These are phyloP conservation scores for Sarcodon sp. DNA, from an alignment of 768 basidiomycete species.

Conservation along the genomic window DNA sequence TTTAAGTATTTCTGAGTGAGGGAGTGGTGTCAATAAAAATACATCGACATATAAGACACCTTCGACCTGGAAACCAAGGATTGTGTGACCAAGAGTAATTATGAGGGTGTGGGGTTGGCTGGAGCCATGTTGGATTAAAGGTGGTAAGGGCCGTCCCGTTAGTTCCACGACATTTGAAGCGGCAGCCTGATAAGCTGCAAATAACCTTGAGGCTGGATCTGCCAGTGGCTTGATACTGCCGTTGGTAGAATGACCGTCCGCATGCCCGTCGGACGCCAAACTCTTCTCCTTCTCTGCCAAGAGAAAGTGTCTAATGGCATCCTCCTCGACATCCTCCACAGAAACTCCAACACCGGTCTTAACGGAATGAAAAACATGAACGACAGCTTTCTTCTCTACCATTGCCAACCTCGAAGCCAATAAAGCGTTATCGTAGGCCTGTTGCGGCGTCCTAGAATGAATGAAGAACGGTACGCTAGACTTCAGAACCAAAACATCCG, in stretches of 20 bases:
- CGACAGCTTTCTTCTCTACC: slow-evolving; percentile 57
- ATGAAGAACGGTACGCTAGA: slow-evolving; percentile 75
- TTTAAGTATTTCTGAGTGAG: slow-evolving; percentile 37
- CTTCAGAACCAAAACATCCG: slow-evolving; percentile 64
- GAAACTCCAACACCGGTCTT: slow-evolving; percentile 19
- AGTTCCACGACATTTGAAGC: slow-evolving; percentile 51
- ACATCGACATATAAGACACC: slow-evolving; percentile 54
- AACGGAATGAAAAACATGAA: slow-evolving; percentile 64
- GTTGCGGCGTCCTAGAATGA: slow-evolving; percentile 61
- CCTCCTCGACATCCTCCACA: slow-evolving; percentile 41
- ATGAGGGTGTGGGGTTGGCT: slow-evolving; percentile 52
- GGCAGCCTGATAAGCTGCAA: slow-evolving; percentile 55
- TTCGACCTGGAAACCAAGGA: slow-evolving; percentile 30
- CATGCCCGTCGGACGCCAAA: slow-evolving; percentile 15
- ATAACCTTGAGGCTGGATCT: slow-evolving; percentile 19
- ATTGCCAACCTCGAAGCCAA: slow-evolving; percentile 74
- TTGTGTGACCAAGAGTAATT: slow-evolving; percentile 50
- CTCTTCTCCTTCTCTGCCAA: slow-evolving; percentile 24
- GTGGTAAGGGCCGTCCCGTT: slow-evolving; percentile 45
- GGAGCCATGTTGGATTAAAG: slow-evolving; percentile 39
- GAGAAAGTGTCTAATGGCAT: slow-evolving; percentile 48
- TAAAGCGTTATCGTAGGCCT: slow-evolving; percentile 85
- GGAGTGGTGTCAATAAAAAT: slow-evolving; percentile 57
- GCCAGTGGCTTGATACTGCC: slow-evolving; percentile 9
- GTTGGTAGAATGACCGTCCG: slow-evolving; percentile 15